Evolutionary conservation across 495 filamentous ascomycete species (phyloP).

Genomic region (Pseudevernia furfuracea): DNA sequence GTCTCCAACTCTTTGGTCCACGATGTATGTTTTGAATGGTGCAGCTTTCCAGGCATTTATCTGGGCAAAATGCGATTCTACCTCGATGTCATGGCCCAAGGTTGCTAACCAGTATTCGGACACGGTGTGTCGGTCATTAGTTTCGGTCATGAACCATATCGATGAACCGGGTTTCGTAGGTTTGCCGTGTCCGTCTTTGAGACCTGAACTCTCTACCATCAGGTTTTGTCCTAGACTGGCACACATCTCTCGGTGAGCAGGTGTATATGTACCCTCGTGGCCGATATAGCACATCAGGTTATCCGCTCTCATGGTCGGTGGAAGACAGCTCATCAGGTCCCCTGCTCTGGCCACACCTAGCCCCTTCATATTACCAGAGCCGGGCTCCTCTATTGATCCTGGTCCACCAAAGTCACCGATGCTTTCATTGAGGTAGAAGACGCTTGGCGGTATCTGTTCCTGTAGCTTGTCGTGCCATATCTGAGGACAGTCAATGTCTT

Average conservation of each 20-base stretch:
- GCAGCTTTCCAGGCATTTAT: slow-evolving; percentile 88
- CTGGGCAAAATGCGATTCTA: slow-evolving; percentile 93
- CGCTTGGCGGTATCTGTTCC: slow-evolving; percentile 61
- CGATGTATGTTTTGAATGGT: slow-evolving; percentile 83
- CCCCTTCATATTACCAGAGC: slow-evolving; percentile 31
- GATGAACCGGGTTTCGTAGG: slow-evolving; percentile 74
- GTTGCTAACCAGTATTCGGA: slow-evolving; percentile 87
- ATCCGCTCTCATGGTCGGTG: slow-evolving; percentile 73
- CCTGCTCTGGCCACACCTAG: slow-evolving; percentile 56
- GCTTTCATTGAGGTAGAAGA: slow-evolving; percentile 83
- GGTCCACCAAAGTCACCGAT: slow-evolving; percentile 50
- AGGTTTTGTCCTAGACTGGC: slow-evolving; percentile 92
- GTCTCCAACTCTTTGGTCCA: slow-evolving; percentile 88
- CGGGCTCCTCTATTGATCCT: slow-evolving; percentile 35
- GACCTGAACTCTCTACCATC: slow-evolving; percentile 81
- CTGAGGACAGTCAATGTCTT: slow-evolving; percentile 87
- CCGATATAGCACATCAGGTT: slow-evolving; percentile 99
- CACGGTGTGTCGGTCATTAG: slow-evolving; percentile 75
- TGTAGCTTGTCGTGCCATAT: slow-evolving; percentile 75
- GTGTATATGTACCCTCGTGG: slow-evolving; percentile 95
- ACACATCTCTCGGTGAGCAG: slow-evolving; percentile 96
- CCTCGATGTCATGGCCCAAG: slow-evolving; percentile 90
- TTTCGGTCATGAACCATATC: slow-evolving; percentile 97
- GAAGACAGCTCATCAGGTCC: slow-evolving; percentile 92
- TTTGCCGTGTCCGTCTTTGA: slow-evolving; percentile 51